Evolutionary conservation across 352 stramenopile species (phyloP).

Genomic region (Bremia lactucae): DNA sequence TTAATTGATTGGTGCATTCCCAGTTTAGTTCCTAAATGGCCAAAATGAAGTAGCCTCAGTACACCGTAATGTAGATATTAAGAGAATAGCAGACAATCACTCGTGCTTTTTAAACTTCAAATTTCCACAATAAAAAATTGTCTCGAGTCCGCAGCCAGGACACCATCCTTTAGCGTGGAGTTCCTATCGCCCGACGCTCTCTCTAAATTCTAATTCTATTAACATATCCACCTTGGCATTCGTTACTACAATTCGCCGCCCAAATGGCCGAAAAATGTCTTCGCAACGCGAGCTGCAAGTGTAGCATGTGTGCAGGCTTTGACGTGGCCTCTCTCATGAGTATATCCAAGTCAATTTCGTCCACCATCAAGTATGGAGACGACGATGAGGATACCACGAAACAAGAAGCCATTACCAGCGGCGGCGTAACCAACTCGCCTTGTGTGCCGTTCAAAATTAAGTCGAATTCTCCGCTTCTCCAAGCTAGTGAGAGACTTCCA

Average conservation of each 20-base stretch:
- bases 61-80: too few species aligned
- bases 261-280: slow-evolving; percentile 72
- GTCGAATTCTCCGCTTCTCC: slow-evolving; percentile 31
- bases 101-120: too few species aligned
- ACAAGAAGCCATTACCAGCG: slow-evolving; percentile 11
- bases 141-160: background rate
- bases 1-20: too few species aligned
- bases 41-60: too few species aligned
- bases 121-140: too few species aligned
- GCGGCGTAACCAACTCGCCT: slow-evolving; percentile 39
- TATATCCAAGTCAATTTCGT: slow-evolving; percentile 76
- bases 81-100: too few species aligned
- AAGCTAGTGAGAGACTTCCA: background rate
- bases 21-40: too few species aligned
- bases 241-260: background rate
- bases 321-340: slow-evolving; percentile 64
- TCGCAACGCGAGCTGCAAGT: slow-evolving; percentile 82
- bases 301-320: slow-evolving; percentile 69
- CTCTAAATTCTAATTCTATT: background rate
- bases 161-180: slow-evolving; percentile 1
- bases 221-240: background rate
- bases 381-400: slow-evolving; percentile 22
- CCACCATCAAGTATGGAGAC: slow-evolving; percentile 58
- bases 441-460: slow-evolving; percentile 20
- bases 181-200: background rate